phyloP scores from a whole-genome alignment of 495 filamentous ascomycete genomes.

The Penicillium canescens region DNA sequence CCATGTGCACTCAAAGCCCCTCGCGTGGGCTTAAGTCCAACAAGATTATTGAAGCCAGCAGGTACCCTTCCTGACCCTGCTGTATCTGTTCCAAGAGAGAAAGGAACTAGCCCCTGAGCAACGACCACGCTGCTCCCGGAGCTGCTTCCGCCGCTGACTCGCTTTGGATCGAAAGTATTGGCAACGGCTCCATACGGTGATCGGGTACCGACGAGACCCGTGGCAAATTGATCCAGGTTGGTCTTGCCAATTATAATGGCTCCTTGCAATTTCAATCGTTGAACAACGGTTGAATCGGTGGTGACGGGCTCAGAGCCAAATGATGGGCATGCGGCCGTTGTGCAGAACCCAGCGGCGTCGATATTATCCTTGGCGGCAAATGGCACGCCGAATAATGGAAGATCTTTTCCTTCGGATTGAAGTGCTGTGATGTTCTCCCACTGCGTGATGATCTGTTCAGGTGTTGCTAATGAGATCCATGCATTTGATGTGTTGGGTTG shows the following conservation, averaged over 20 bases:
- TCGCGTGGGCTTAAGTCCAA: slow-evolving; percentile 69
- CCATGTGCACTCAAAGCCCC: slow-evolving; percentile 60
- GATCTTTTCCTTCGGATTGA: slow-evolving; percentile 34
- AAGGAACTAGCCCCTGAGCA: slow-evolving; percentile 53
- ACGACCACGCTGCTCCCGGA: slow-evolving; percentile 16
- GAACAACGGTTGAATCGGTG: slow-evolving; percentile 25
- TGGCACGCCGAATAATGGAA: slow-evolving; percentile 62
- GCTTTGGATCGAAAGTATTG: background rate
- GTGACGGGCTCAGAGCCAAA: slow-evolving; percentile 49
- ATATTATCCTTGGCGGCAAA: slow-evolving; percentile 68
- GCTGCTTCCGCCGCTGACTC: slow-evolving; percentile 16
- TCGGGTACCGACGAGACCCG: slow-evolving; percentile 60
- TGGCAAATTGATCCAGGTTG: slow-evolving; percentile 70
- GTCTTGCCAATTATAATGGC: slow-evolving; percentile 66
- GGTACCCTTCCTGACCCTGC: slow-evolving; percentile 66
- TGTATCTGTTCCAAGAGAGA: slow-evolving; percentile 65
- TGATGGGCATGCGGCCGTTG: slow-evolving; percentile 59
- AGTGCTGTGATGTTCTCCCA: slow-evolving; percentile 7
- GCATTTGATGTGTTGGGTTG: slow-evolving; percentile 1
- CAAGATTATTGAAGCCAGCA: slow-evolving; percentile 61
- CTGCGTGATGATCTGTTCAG: slow-evolving; percentile 10
- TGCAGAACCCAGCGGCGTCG: slow-evolving; percentile 55
- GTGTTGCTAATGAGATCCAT: slow-evolving; percentile 18
- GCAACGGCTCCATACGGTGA: slow-evolving; percentile 57
- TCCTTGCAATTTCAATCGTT: slow-evolving; percentile 38